A percentile compares a stretch with the other conserved stretches of the same genome.
Conservation (phyloP, 163 green algal species). For the Trebouxia gelatinosa region DNA sequence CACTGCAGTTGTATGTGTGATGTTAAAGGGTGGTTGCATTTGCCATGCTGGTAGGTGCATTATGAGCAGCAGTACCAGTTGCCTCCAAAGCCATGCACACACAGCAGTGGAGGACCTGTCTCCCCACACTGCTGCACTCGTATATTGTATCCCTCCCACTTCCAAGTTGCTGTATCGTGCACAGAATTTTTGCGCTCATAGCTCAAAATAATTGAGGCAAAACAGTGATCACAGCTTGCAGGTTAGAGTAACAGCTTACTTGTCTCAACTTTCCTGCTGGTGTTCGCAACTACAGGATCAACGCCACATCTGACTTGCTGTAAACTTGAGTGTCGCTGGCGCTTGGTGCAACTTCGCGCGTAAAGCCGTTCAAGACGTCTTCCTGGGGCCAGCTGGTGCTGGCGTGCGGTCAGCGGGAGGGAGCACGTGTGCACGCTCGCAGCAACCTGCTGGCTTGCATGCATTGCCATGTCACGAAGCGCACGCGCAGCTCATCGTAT, state of each 20-base stretch:
- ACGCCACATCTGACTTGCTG: too few relatives aligned
- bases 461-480: too few relatives aligned
- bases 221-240: neutral
- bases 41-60: neutral
- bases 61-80: slow-evolving; percentile 60
- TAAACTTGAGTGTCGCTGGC: too few relatives aligned
- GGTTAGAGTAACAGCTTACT: neutral
- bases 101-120: slow-evolving; percentile 51
- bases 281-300: slow-evolving; percentile 26
- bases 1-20: slow-evolving; percentile 23
- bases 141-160: slow-evolving; percentile 79
- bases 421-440: too few relatives aligned
- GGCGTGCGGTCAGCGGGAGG: too few relatives aligned
- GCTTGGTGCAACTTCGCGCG: too few relatives aligned
- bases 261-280: neutral
- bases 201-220: neutral
- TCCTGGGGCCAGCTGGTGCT: too few relatives aligned
- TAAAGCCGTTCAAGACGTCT: too few relatives aligned
- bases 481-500: too few relatives aligned
- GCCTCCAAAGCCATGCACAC: slow-evolving; percentile 90
- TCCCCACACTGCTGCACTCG: slow-evolving; percentile 73
- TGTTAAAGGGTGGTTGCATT: neutral
- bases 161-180: slow-evolving; percentile 57
- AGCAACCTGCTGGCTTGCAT: too few relatives aligned
- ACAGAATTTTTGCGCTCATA: neutral